Base-by-base conservation (phyloP, 495 filamentous ascomycete species). In the Chaetomium tenue region DNA sequence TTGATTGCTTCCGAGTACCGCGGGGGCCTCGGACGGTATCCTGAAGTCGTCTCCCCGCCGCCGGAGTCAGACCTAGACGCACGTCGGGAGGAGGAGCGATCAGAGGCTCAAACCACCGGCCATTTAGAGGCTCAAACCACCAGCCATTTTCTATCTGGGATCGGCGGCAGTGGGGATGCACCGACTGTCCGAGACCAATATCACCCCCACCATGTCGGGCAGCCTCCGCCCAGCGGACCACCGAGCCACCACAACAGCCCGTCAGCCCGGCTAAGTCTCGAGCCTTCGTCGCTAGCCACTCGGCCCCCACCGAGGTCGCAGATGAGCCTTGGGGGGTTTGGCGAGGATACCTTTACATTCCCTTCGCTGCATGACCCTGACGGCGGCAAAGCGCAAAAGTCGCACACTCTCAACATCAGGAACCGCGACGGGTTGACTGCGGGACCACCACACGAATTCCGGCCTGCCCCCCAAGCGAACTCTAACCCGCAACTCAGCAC, bases 1-100 rank as follows among this genome's bases (percentile, higher is more conserved):
- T 82, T 89, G 52, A 96, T 98, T 71, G 94, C 94, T 9, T 92
- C 90, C 0, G 91, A 96, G 74, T 98, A 98, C 75, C 83, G 88
- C 55, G 93, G 92, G 7, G 94, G 94, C 0, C 75, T 89, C 51
- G 83, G 84, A 64, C 84, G 84, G 68, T 98, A 98, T 77, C 81
- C 87, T 26, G 72, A 66, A 16, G 33, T 63, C 28, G 55, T 60
- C 39, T 70, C 68, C 11, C 69, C 72, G 16, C 71, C 74, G 5
- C 66, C 66, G n/a, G 74, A 74, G 63, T 20, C 58, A 1, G 63
- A 73, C 9, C 44, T 64, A 25, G 63, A 68, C 6, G 25, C 64
- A 26, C 0, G 8, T 9, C 16, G 16, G 25, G 42, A 26, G 11
- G 20, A 30, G 11, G 44, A 22, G 16, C 44, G 25, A 40, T 1